These are phyloP conservation scores for Kodamaea kakaduensis DNA, from an alignment of 805 yeast species.

Conservation along the genomic window DNA sequence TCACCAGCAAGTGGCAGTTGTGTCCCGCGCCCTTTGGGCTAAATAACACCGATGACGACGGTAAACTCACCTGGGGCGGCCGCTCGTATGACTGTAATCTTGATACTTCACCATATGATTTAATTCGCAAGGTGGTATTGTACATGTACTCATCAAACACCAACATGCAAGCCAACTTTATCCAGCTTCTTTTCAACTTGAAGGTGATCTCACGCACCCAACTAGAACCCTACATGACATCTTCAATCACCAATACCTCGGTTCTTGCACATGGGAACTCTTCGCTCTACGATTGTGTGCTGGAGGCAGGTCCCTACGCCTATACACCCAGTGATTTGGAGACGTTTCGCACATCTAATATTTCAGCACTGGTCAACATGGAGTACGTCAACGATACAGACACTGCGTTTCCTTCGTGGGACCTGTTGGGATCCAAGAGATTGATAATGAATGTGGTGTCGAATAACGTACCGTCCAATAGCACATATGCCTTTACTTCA, in stretches of 20 bases:
- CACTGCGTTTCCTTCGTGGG: conserved; percentile 6
- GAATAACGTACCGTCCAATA: conserved; percentile 14
- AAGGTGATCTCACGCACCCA: conserved; percentile 14
- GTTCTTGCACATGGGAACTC: conserved; percentile 22
- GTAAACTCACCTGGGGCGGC: conserved; percentile 23
- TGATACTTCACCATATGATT: conserved; percentile 19
- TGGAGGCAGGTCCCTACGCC: conserved; percentile 15
- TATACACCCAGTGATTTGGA: conserved; percentile 28
- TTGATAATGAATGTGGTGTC: conserved; percentile 23
- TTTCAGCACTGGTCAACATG: neutral
- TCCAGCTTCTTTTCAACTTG: conserved; percentile 29
- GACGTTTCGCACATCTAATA: conserved; percentile 7
- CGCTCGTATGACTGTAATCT: conserved; percentile 26
- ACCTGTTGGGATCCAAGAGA: conserved; percentile 21
- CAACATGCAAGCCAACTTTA: conserved; percentile 28
- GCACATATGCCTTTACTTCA: neutral
- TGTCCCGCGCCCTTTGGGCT: conserved; percentile 44
- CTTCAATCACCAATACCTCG: neutral
- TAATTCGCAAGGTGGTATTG: conserved; percentile 18
- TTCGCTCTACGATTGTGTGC: conserved; percentile 24
- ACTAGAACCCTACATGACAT: neutral
- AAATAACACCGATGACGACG: conserved; percentile 4
- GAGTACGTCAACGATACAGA: conserved; percentile 19
- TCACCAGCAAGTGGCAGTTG: conserved; percentile 45
- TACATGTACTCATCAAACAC: conserved; percentile 28